phyloP scores from a whole-genome alignment of 768 basidiomycete genomes.

The Cytidiella melzeri region DNA sequence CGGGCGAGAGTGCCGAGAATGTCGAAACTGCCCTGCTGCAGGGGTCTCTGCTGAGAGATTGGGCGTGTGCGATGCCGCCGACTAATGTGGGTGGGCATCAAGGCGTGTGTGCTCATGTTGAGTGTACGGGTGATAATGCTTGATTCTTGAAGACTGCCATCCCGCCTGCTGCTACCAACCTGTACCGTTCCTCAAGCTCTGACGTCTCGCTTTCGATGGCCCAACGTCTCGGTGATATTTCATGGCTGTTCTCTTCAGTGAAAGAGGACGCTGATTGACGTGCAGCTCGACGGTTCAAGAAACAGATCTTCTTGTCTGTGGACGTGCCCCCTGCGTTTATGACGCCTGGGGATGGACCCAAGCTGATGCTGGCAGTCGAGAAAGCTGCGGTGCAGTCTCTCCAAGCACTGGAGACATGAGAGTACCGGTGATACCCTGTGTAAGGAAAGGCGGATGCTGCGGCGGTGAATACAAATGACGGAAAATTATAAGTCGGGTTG shows the following conservation, averaged over 20 bases:
- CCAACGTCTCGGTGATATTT: constrained; percentile 64
- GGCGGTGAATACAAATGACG: neutral
- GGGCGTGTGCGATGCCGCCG: constrained; percentile 80
- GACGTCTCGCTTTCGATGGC: constrained; percentile 72
- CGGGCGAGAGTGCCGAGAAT: constrained; percentile 40
- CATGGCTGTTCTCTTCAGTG: constrained; percentile 4
- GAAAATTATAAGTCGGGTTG: too few relatives aligned
- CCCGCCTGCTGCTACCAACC: constrained; percentile 46
- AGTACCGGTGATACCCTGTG: neutral
- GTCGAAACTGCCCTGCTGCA: constrained; percentile 38
- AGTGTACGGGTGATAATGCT: neutral
- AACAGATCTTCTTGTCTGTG: constrained; percentile 68
- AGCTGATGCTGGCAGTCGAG: constrained; percentile 51
- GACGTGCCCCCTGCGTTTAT: constrained; percentile 41
- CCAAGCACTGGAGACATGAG: constrained; percentile 27
- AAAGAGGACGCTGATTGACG: constrained; percentile 2
- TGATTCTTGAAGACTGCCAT: constrained; percentile 12
- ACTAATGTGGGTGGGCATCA: constrained; percentile 22
- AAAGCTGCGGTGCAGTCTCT: constrained; percentile 48
- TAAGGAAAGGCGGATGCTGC: neutral
- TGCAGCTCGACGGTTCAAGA: constrained; percentile 57
- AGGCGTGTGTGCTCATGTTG: constrained; percentile 1
- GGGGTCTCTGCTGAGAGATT: constrained; percentile 64
- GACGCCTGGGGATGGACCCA: constrained; percentile 41
- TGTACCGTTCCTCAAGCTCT: constrained; percentile 56